phyloP scores from a whole-genome alignment of 176 grass and related monocot species.

The Triticum urartu region DNA sequence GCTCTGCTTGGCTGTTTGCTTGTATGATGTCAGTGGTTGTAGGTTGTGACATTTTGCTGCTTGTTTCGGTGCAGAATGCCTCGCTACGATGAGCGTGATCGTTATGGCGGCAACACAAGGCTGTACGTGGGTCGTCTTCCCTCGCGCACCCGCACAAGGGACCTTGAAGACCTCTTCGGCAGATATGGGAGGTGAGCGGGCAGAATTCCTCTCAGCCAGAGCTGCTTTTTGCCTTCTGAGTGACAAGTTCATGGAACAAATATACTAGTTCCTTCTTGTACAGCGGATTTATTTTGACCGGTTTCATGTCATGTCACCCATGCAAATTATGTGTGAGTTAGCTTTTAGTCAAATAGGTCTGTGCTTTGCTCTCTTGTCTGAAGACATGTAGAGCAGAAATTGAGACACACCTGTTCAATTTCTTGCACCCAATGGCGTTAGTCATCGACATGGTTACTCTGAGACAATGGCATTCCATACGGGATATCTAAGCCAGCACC shows the following conservation, averaged over 20 bases:
- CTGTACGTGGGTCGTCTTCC: slow-evolving; percentile 85
- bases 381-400: not conserved
- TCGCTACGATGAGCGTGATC: slow-evolving; percentile 68
- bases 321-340: not conserved
- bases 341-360: not conserved
- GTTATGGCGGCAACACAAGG: slow-evolving; percentile 57
- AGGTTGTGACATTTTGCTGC: not conserved
- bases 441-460: not conserved
- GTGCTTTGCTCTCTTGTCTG: not conserved
- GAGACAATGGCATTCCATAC: not conserved
- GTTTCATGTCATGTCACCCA: not conserved
- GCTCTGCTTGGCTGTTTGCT: not conserved
- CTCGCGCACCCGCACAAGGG: slow-evolving; percentile 66
- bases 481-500: slow-evolving; percentile 6
- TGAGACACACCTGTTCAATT: not conserved
- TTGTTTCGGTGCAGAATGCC: slow-evolving; percentile 64
- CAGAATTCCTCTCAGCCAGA: not conserved
- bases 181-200: slow-evolving; percentile 88
- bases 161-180: slow-evolving; percentile 82
- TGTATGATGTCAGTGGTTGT: not conserved
- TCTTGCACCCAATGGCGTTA: not conserved
- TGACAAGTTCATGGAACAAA: not conserved
- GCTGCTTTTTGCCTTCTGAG: not conserved
- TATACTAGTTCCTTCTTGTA: not conserved
- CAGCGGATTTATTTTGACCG: not conserved